These are phyloP conservation scores for Mikania micrantha DNA, from an alignment of 129 eudicot genomes.

Conservation along the genomic window DNA sequence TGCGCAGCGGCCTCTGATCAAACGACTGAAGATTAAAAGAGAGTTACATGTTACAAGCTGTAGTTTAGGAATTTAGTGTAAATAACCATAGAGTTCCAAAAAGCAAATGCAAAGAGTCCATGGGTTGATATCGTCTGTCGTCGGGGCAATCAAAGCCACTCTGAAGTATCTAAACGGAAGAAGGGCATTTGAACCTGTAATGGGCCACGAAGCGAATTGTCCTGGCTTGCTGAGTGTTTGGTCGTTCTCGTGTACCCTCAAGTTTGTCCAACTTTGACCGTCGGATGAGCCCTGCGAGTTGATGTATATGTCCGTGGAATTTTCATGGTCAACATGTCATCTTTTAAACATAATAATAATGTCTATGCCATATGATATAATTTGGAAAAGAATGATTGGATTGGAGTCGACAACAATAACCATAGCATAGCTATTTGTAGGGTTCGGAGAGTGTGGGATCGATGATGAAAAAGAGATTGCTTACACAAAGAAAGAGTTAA, in stretches of 20 bases:
- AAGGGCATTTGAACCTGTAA: conserved; percentile 66
- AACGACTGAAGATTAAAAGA: neutral
- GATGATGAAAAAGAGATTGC: too few species aligned
- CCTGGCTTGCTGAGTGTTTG: conserved; percentile 82
- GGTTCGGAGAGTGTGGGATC: too few species aligned
- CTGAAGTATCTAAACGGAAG: conserved; percentile 94
- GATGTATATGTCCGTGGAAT: neutral
- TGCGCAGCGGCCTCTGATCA: conserved; percentile 9
- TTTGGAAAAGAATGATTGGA: neutral
- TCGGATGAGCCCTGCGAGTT: conserved; percentile 82
- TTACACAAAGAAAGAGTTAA: too few species aligned
- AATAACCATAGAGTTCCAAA: conserved; percentile 89
- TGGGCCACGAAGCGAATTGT: conserved; percentile 90
- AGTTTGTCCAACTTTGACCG: conserved; percentile 77
- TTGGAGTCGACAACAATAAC: neutral
- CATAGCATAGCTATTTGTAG: too few species aligned
- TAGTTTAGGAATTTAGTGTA: conserved; percentile 31
- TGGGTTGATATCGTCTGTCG: conserved; percentile 58
- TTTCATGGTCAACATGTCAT: neutral
- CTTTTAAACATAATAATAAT: neutral
- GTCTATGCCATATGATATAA: too few species aligned
- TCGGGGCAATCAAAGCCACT: conserved; percentile 63
- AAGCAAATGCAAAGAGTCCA: conserved; percentile 88
- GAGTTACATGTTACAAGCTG: conserved; percentile 7
- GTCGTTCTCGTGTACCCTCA: conserved; percentile 86